Evolutionary conservation across 495 filamentous ascomycete genomes (phyloP).

Genomic region (Aspergillus kassunensis): DNA sequence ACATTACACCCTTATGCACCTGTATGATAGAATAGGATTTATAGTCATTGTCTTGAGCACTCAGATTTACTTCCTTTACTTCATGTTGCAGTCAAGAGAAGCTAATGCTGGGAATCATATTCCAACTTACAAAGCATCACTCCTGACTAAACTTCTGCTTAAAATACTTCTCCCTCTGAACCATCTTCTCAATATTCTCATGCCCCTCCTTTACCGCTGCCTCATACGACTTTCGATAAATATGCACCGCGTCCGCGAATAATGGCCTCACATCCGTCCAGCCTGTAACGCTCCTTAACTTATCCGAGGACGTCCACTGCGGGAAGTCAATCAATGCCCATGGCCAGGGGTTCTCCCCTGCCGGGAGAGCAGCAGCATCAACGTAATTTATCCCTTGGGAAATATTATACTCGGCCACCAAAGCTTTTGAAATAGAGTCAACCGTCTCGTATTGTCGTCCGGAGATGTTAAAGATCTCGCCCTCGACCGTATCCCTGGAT

Average conservation of each 20-base stretch:
- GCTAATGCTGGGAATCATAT: no score
- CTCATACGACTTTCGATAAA: slow-evolving; percentile 7
- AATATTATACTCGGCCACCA: slow-evolving; percentile 8
- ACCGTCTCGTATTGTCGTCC: slow-evolving; percentile 6
- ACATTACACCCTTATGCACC: no score
- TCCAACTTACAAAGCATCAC: no score
- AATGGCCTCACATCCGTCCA: slow-evolving; percentile 9
- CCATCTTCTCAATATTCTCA: slow-evolving; percentile 11
- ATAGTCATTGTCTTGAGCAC: no score
- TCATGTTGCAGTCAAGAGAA: no score
- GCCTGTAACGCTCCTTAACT: slow-evolving; percentile 1
- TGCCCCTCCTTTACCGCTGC: not conserved
- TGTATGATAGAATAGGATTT: no score
- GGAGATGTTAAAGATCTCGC: slow-evolving; percentile 12
- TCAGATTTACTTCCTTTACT: no score
- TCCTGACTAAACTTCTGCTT: no score
- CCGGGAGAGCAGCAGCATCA: not conserved
- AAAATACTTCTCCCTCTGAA: not conserved
- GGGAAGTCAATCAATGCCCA: slow-evolving; percentile 6
- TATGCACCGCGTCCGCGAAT: slow-evolving; percentile 3
- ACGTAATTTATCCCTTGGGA: not conserved
- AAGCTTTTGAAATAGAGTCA: not conserved
- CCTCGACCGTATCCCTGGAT: not conserved
- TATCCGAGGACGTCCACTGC: slow-evolving; percentile 11
- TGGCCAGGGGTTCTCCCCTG: slow-evolving; percentile 5